Evolutionary conservation across 2,329 filamentous ascomycete genomes (phyloP), one percentile per base, ranked within the genome.

Genomic region (Onygenales sp.): DNA sequence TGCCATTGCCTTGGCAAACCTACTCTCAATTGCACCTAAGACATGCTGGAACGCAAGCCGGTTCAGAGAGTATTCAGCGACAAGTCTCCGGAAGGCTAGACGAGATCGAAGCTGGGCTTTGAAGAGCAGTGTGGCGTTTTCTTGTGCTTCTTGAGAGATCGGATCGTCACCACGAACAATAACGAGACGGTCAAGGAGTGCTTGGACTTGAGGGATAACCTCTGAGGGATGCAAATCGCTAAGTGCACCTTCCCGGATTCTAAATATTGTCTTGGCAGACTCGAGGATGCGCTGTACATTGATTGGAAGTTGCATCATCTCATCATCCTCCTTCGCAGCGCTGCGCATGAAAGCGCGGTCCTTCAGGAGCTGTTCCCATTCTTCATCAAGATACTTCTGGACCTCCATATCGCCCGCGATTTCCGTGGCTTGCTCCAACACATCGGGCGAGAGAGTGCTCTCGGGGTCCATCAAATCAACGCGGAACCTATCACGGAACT

Each of bases 1-100:
- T 57, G 95, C 91, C 62, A 87, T 83, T 46, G 92, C 83, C 63
- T 87, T 85, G 38, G 87, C 82, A 80, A 95, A 98, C 57, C 90
- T 83, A 66, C 82, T 90, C 72, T 95, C 88, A 42, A 98, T 77
- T 62, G 95, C 91, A 60, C 93, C 93, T 41, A 98, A 71, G 46
- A 98, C 83, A 66, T 96, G 91, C 57, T 93, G 86, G 65, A 98
- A 92, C 1, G 93, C 92, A 58, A 95, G 80, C 70, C 89, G 93
- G 74, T 89, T 95, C 60, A 98, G 74, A 10, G 85, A 86, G 66
- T 95, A 85, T 61, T 90, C 81, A 52, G 89, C 85, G 45, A 95
- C 91, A 56, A 99, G 78, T 56, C 90, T 86, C 74, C 95, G 95
- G 81, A 90, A 98, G 0, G 93, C 88, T 54, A 98, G 78, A 51